Conservation (phyloP, 805 yeast genomes). For the Jamesozyma piceae region DNA sequence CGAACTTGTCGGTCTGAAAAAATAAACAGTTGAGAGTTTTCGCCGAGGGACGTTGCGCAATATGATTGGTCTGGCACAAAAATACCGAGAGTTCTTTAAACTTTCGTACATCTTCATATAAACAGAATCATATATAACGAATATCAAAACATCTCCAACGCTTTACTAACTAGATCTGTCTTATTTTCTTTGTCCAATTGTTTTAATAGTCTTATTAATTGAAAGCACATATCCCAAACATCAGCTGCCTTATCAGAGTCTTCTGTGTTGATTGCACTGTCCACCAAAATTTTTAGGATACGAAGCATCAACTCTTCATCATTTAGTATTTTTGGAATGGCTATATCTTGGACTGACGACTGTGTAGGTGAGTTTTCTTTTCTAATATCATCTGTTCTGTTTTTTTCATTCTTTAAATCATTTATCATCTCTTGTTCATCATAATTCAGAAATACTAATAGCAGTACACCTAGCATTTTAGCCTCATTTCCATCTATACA, state of each 20-base stretch:
- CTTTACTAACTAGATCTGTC: constrained; percentile 18
- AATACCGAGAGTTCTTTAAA: no score
- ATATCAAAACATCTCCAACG: constrained; percentile 14
- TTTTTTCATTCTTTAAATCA: constrained; percentile 6
- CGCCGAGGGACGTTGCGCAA: not conserved
- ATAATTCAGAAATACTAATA: constrained; percentile 28
- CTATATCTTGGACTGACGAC: not conserved
- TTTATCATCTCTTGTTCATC: constrained; percentile 17
- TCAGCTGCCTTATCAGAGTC: constrained; percentile 23
- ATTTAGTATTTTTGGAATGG: constrained; percentile 14
- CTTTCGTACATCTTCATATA: no score
- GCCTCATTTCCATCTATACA: constrained; percentile 28
- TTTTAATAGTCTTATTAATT: constrained; percentile 22
- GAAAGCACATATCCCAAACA: constrained; percentile 31
- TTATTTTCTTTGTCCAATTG: constrained; percentile 24
- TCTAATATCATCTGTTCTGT: not conserved
- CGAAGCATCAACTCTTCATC: constrained; percentile 28
- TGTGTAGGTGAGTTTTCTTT: not conserved
- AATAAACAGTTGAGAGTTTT: not conserved
- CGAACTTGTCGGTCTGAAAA: not conserved
- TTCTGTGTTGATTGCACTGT: constrained; percentile 21
- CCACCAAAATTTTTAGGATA: constrained; percentile 23
- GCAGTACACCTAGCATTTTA: constrained; percentile 23
- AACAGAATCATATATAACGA: no score
- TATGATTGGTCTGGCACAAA: not conserved